Evolutionary conservation across 2,329 filamentous ascomycete species (phyloP), one percentile per base, ranked within the genome.

Genomic region (Bipolaris cookei): DNA sequence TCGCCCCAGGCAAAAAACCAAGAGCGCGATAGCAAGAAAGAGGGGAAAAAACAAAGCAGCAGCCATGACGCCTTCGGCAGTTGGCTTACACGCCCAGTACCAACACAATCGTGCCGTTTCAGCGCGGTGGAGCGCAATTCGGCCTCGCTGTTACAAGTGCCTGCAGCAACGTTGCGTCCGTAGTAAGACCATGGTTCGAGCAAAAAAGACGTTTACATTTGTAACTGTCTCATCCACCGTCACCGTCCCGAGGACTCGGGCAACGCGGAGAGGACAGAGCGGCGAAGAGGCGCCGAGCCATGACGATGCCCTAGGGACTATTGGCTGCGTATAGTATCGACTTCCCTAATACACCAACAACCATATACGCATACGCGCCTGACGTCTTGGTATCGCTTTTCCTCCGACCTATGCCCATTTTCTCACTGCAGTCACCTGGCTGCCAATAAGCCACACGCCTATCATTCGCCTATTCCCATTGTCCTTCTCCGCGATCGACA

Each of bases 231-330:
- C 51, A 47, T 39, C 21, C 20, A 51, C 28, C 37, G 28, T 30
- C 28, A 30, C 10, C 13, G 63, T 71, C 65, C 71, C 70, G 63
- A 59, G 54, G 54, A 56, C 56, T 39, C 65, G 69, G 71, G 68
- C 55, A 59, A 55, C 64, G 71, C 59, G 66, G 70, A 73, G 70
- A 68, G 62, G 43, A 70, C 58, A 65, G 70, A 73, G 70, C 67
- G 62, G 44, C 58, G 59, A 65, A 42, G 54, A 62, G 59, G 56
- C 52, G 37, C 58, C 59, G 57, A 64, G 62, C 58, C 62, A 30
- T 30, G 10, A 30, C 13, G 28, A 4, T 30, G 28, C 3, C 10
- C 10, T 8, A 10, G 28, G 28, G 28, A 30, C 28, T 30, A 30
- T 30, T 30, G 28, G 28, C 28, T 30, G 39, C 39, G 39, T 42